phyloP scores from a whole-genome alignment of 2,329 filamentous ascomycete species.

The Aspergillus fischeri region DNA sequence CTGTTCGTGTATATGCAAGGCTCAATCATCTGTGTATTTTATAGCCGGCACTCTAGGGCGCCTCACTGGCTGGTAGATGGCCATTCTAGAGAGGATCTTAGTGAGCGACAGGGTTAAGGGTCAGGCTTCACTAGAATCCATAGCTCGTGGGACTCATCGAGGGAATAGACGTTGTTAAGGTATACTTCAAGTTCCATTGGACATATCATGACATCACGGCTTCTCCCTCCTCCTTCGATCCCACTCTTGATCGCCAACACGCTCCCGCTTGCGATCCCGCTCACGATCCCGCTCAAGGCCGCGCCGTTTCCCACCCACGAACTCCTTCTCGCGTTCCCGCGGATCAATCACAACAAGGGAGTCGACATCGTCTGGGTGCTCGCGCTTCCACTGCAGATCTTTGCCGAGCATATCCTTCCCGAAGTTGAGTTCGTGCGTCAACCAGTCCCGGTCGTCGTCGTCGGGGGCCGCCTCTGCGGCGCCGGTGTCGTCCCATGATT shows the following conservation, averaged over 20 bases:
- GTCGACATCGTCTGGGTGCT: conserved; percentile 73
- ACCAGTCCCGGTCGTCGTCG: conserved; percentile 64
- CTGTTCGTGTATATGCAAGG: background rate
- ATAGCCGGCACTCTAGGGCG: background rate
- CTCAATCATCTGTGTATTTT: background rate
- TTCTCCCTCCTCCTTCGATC: conserved; percentile 18
- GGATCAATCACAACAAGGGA: conserved; percentile 87
- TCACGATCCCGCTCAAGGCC: conserved; percentile 44
- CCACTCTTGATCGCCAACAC: conserved; percentile 34
- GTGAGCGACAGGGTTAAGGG: background rate
- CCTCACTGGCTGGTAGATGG: background rate
- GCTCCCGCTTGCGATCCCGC: conserved; percentile 34
- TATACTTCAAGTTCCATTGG: background rate
- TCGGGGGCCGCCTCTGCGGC: conserved; percentile 40
- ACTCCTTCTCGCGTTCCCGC: conserved; percentile 70
- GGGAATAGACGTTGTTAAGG: background rate
- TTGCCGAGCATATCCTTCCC: conserved; percentile 88
- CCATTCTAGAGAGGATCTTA: background rate
- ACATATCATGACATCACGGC: background rate
- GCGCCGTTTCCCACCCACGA: conserved; percentile 60
- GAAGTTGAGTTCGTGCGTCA: conserved; percentile 80
- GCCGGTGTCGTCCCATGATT: conserved; percentile 65
- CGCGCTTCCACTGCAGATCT: conserved; percentile 81
- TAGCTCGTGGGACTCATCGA: no score
- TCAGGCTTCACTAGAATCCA: no score